These are phyloP conservation scores for Suhomyces canberraensis DNA, from an alignment of 805 yeast genomes.

Conservation along the genomic window DNA sequence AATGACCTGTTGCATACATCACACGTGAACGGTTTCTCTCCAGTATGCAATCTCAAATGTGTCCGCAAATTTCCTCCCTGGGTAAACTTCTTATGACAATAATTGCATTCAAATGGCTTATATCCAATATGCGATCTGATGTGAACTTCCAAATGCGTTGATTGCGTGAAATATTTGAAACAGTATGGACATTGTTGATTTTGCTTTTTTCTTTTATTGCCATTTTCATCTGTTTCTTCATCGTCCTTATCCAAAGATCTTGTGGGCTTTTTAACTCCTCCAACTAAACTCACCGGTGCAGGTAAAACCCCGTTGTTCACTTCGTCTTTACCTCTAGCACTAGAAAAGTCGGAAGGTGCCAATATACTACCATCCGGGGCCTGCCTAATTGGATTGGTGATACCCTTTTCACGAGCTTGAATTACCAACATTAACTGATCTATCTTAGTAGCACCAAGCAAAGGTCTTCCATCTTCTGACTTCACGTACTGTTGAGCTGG, in stretches of 20 bases:
- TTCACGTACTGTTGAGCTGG: conserved; percentile 47
- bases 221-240: conserved; percentile 17
- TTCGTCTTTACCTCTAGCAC: conserved; percentile 11
- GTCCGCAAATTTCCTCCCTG: conserved; percentile 90
- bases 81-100: conserved; percentile 77
- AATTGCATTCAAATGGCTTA: conserved; percentile 77
- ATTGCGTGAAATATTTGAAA: conserved; percentile 74
- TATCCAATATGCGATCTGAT: conserved; percentile 82
- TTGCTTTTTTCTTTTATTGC: conserved; percentile 34
- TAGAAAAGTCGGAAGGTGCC: conserved; percentile 32
- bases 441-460: conserved; percentile 82
- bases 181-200: conserved; percentile 75
- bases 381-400: conserved; percentile 59
- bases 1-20: conserved; percentile 71
- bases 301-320: conserved; percentile 49
- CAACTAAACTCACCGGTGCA: conserved; percentile 59
- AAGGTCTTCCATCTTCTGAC: conserved; percentile 63
- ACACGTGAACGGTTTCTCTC: conserved; percentile 87
- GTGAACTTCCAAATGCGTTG: conserved; percentile 91
- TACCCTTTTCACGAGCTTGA: conserved; percentile 80
- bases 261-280: conserved; percentile 73
- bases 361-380: conserved; percentile 68
- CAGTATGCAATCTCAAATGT: conserved; percentile 82
- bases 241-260: conserved; percentile 20
- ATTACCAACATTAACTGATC: conserved; percentile 89